Base-by-base conservation (phyloP, 768 basidiomycete species). In the Naganishia friedmannii region DNA sequence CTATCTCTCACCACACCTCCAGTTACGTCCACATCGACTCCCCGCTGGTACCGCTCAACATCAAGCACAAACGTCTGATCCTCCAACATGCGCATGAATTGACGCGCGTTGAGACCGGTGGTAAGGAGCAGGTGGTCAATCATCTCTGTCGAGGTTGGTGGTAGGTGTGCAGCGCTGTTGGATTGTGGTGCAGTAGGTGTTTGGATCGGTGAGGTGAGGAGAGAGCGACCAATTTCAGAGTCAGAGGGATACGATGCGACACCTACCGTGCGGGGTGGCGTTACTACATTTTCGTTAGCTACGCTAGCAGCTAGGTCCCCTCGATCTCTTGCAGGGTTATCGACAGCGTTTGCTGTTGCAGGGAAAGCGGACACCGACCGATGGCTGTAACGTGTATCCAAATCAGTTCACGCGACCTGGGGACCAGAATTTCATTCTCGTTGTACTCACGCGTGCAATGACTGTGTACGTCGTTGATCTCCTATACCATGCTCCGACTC, bases 71-170 rank as follows among this genome's bases (percentile, higher is more conserved):
- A 45, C 21, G 60, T 34, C 26, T 42, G 60, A 13, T 63, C 60
- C 31, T 69, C 68, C 42, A 69, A 34, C 68, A 60, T 69, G 34
- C 26, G 46, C 68, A 69, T 69, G 46, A 69, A 69, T n/a, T 69
- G 68, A 15, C 68, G 51, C 15, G 68, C 68, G 19, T 45, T 58
- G 15, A 69, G 54, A 10, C 57, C 68, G 21, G 68, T 69, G 26
- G 58, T 53, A 29, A 53, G 56, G 37, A 69, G 56, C 21, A 69
- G 37, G 8, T 57, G 31, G 32, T 69, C 68, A 19, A 69, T 42
- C 23, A 42, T 51, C 12, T 51, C 48, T 51, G n/a, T 26, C 48
- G 48, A 51, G 48, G 48, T 51, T 13, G 48, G 48, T 23, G n/a
- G 48, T 23, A 12, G 48, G 48, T 51, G 48, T 7, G 48, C n/a